Evolutionary conservation across 2,329 filamentous ascomycete species (phyloP).

Genomic region (Claviceps citrina): DNA sequence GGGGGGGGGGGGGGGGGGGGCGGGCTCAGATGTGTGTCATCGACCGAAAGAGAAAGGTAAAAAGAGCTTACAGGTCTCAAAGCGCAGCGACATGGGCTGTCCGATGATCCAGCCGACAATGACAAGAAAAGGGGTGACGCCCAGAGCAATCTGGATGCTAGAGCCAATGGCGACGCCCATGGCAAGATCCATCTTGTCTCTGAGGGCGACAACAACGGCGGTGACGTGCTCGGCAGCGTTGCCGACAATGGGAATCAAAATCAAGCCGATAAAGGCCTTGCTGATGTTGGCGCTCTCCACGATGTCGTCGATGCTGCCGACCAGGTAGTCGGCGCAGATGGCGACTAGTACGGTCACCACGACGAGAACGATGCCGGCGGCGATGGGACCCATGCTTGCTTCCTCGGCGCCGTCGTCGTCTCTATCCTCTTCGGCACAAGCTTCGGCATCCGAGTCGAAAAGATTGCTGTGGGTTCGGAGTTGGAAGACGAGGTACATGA

Average conservation of each 20-base stretch:
- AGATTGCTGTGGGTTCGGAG: conserved; percentile 58
- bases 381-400: conserved; percentile 43
- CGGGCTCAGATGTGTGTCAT: no score
- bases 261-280: conserved; percentile 68
- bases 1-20: not conserved
- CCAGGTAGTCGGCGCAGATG: conserved; percentile 61
- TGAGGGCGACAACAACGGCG: conserved; percentile 61
- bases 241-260: conserved; percentile 64
- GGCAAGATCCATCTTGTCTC: conserved; percentile 60
- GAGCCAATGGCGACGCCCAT: conserved; percentile 72
- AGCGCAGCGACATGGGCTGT: conserved; percentile 61
- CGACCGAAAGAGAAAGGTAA: no score
- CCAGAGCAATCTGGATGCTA: conserved; percentile 67
- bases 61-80: conserved; percentile 52
- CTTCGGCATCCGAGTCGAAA: conserved; percentile 42
- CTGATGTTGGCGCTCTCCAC: conserved; percentile 56
- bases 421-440: conserved; percentile 33
- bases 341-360: conserved; percentile 55
- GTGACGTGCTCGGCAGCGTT: conserved; percentile 73
- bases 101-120: conserved; percentile 66
- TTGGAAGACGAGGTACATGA: conserved; percentile 65
- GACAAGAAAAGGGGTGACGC: conserved; percentile 67
- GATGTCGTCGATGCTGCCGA: conserved; percentile 59
- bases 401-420: conserved; percentile 27
- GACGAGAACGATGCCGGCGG: conserved; percentile 51